Base-by-base conservation (phyloP, 2,329 filamentous ascomycete species). In the Cephalotrichum gorgonifer region DNA sequence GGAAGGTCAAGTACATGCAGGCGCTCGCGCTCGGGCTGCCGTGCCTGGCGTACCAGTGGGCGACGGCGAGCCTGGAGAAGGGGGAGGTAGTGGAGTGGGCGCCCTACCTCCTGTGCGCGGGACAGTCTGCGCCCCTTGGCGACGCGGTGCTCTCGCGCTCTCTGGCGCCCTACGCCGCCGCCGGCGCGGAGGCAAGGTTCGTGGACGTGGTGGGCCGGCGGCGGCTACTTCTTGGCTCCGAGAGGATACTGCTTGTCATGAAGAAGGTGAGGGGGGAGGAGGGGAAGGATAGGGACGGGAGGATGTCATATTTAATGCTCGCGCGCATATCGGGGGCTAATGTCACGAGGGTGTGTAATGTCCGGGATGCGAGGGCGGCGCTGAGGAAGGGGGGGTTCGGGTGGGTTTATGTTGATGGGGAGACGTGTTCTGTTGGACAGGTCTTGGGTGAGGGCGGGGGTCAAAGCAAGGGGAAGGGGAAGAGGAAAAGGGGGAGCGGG, bases 1-100 rank as follows among this genome's bases (percentile, higher is more conserved):
- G 91, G 43, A 89, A 88, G 54, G 79, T 83, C 45, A 98, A 97
- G 62, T 96, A 93, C 63, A 86, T 97, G 74, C 90, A 97, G 66
- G 93, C 93, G 0, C 76, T 98, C 2, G 90, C 93, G 0, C 76
- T 98, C 1, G 88, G 88, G 1, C 67, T 98, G 0, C 93, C 93
- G 0, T 95, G 90, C 58, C 72, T 98, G 2, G 85, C 88, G 6
- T 77, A 81, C 6, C 82, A 83, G 49, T 98, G 93, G 91, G 71
- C 95, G 44, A 74, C 78, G 25, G 77, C 85, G 45, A 95, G 87
- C 53, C 64, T 91, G 3, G 64, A 72, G 1, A 78, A 78, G 28
- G 70, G 73, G 6, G 61, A 67, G 7, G 65, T 91, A 0, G 66
- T 94, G 1, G 78, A 86, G 47, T 96, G 90, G 86, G 70, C 76